Evolutionary conservation across 176 grass and related monocot species (phyloP), one percentile per base, ranked within the genome.

Genomic region (Avena atlantica): DNA sequence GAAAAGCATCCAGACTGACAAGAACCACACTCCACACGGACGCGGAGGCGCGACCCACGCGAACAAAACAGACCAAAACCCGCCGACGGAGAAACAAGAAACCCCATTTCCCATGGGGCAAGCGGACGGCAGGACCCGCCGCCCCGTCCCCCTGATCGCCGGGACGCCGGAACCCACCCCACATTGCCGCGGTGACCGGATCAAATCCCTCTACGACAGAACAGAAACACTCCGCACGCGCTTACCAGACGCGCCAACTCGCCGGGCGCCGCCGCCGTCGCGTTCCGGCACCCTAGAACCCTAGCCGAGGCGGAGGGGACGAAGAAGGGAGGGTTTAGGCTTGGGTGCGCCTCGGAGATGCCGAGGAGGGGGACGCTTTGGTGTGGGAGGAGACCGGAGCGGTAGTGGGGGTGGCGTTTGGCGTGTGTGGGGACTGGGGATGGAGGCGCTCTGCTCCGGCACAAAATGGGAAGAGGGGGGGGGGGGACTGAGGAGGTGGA

Each of bases 281-380:
- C 29, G 29, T 31, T 2, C 29, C 29, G 2, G 29, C 29, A 31
- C 48, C 61, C 7, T 25, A 70, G 58, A 89, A 89, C 88, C 88
- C 88, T 89, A 85, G 75, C 55, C 20, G 6, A n/a, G 37, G 9
- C 9, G 42, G 48, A 31, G 15, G 9, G 11, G 5, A 6, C 1
- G 9, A 6, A 3, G 20, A 8, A 36, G 29, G 4, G 49, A 47
- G 36, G 51, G 45, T 65, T 25, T 45, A 57, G 59, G 3, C 78
- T 31, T 67, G 1, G 57, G 23, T 52, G 72, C 81, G 53, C 20
- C 40, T 73, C 75, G 87, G 87, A 74, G 87, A 89, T 7, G 66
- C 76, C 82, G 81, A 84, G 65, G 48, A 73, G 65, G 29, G 29
- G 29, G 62, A 31, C 19, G 84, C 8, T 76, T 29, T n/a, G 34